phyloP scores from a whole-genome alignment of 495 filamentous ascomycete species.

The Aspergillus saccharolyticus region DNA sequence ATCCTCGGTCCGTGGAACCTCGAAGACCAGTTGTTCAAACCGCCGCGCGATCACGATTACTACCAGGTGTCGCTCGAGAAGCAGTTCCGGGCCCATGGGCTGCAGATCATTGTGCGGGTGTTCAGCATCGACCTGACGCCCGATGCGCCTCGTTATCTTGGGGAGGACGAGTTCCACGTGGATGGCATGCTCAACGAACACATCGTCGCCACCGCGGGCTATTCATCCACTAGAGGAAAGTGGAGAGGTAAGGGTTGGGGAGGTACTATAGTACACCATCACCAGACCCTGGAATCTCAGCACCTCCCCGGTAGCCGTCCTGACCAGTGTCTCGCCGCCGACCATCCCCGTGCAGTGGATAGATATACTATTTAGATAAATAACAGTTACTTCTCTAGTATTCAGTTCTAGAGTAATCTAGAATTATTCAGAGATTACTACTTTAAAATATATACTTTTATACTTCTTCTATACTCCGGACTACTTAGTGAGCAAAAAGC shows the following conservation, averaged over 20 bases:
- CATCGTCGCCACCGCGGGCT: slow-evolving; percentile 13
- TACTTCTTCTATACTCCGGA: too few relatives aligned
- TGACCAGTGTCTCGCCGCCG: too few relatives aligned
- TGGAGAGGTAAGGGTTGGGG: background rate
- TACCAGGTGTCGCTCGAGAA: slow-evolving; percentile 12
- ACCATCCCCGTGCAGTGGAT: too few relatives aligned
- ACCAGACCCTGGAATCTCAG: background rate
- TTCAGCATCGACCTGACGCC: slow-evolving; percentile 14
- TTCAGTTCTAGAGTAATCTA: too few relatives aligned
- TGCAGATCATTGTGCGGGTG: slow-evolving; percentile 14
- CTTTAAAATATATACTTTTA: too few relatives aligned
- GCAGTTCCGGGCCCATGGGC: slow-evolving; percentile 12
- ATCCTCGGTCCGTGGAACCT: slow-evolving; percentile 9
- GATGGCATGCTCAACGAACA: slow-evolving; percentile 17
- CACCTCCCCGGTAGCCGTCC: too few relatives aligned
- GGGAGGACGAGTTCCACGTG: slow-evolving; percentile 11
- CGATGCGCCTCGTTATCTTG: slow-evolving; percentile 10
- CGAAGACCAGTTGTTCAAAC: background rate
- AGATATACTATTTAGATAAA: too few relatives aligned
- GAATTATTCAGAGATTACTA: too few relatives aligned
- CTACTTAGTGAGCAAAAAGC: too few relatives aligned
- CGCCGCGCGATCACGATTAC: slow-evolving; percentile 10
- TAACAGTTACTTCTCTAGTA: too few relatives aligned
- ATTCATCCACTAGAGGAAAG: slow-evolving; percentile 6
- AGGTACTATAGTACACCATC: background rate